Evolutionary conservation across 1,284 basidiomycete species (phyloP).

Genomic region (Stereum hirsutum): DNA sequence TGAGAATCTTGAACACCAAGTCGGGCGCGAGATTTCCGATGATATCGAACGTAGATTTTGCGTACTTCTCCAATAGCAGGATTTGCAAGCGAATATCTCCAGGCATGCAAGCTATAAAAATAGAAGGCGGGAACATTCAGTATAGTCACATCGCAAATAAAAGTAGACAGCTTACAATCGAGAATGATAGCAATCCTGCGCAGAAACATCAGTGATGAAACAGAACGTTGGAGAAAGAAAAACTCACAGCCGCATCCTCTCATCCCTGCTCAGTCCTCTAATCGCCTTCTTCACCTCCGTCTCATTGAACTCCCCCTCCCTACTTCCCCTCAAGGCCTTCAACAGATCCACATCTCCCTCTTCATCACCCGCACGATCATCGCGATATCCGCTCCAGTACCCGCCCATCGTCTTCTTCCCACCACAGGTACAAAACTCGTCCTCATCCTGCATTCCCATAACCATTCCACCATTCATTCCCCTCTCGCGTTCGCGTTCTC

Average conservation of each 20-base stretch:
- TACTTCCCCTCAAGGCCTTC: constrained; percentile 40
- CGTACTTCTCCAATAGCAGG: constrained; percentile 74
- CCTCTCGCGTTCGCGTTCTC: constrained; percentile 26
- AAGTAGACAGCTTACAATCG: constrained; percentile 28
- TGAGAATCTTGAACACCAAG: constrained; percentile 59
- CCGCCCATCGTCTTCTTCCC: constrained; percentile 39
- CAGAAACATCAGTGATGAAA: background rate
- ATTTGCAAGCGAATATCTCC: constrained; percentile 75
- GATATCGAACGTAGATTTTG: constrained; percentile 73
- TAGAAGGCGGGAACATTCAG: constrained; percentile 9
- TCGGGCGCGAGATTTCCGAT: constrained; percentile 65
- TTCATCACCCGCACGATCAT: constrained; percentile 26
- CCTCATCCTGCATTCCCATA: constrained; percentile 17
- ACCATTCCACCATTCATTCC: constrained; percentile 12
- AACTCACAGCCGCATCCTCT: constrained; percentile 65
- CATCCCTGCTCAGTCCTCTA: constrained; percentile 50
- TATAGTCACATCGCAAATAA: no score
- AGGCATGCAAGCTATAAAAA: constrained; percentile 48
- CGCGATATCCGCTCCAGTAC: constrained; percentile 58
- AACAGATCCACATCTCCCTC: constrained; percentile 34
- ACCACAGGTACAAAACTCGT: constrained; percentile 49
- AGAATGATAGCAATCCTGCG: constrained; percentile 31
- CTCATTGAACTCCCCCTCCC: constrained; percentile 54
- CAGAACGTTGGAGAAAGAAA: constrained; percentile 5
- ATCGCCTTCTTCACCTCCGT: constrained; percentile 56